A percentile compares a stretch with the other conserved stretches of the same genome.
phyloP scores from a whole-genome alignment of 805 yeast genomes.

The Millerozyma acaciae region DNA sequence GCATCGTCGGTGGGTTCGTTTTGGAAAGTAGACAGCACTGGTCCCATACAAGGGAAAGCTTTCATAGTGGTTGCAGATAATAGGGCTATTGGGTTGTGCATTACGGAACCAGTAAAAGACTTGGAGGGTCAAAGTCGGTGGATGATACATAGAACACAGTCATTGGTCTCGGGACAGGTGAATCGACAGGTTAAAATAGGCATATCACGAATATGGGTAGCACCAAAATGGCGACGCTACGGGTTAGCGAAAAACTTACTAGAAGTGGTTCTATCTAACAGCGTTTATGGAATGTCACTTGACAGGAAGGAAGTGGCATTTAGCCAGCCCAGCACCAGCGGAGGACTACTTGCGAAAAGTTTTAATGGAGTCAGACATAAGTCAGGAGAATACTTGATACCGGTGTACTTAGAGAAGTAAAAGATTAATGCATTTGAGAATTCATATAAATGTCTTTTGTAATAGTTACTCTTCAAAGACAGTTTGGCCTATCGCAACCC shows the following conservation, averaged over 20 bases:
- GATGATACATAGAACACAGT: constrained; percentile 55
- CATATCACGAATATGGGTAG: constrained; percentile 43
- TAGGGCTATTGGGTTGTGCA: constrained; percentile 53
- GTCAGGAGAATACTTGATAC: constrained; percentile 47
- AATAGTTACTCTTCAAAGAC: constrained; percentile 21
- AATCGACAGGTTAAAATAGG: constrained; percentile 34
- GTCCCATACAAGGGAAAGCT: constrained; percentile 23
- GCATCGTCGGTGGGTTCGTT: constrained; percentile 42
- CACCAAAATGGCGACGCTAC: constrained; percentile 41
- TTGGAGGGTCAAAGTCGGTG: constrained; percentile 42
- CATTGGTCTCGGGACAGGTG: constrained; percentile 43
- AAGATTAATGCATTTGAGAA: neutral
- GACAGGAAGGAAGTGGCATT: constrained; percentile 50
- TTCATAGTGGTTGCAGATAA: constrained; percentile 46
- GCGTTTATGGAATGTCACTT: constrained; percentile 48
- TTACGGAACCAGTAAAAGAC: constrained; percentile 43
- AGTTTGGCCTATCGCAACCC: constrained; percentile 28
- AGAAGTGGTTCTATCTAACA: constrained; percentile 37
- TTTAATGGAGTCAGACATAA: constrained; percentile 57
- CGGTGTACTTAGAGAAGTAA: constrained; percentile 41
- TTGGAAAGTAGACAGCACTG: constrained; percentile 23
- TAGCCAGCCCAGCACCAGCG: constrained; percentile 70
- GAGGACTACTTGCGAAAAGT: constrained; percentile 52
- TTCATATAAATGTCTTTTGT: neutral
- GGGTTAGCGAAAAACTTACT: constrained; percentile 50